Evolutionary conservation across 768 basidiomycete species (phyloP), one percentile per base, ranked within the genome.

Genomic region (Paxillus ammoniavirescens): DNA sequence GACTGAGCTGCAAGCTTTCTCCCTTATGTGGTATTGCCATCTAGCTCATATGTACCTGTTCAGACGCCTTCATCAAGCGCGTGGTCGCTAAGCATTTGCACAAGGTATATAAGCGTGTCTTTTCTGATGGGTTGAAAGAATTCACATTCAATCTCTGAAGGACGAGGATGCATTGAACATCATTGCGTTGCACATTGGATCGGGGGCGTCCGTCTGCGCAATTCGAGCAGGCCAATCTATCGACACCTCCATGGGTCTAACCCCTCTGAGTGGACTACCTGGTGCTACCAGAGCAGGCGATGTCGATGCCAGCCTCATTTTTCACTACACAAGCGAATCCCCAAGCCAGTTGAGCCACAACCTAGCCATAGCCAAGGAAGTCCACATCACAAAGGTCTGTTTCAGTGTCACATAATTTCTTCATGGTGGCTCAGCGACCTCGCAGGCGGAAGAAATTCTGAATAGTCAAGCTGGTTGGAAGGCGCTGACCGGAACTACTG

Each of bases 211-310:
- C 13, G 82, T 80, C 13, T 93, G 91, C 67, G 83, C 84, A 15
- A 86, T 96, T 66, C 76, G 77, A 46, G 65, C 75, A 37, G 94
- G 94, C 18, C 72, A 79, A 54, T 91, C 89, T 18, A 76, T 87
- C 58, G 91, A 96, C 69, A 95, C 92, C 1, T 86, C 83, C 36
- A 97, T 97, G 94, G 93, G 93, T 3, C 79, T 97, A 36, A 94
- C 94, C 1, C 93, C 93, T 4, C 70, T 93, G n/a, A 83, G 84
- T 50, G 93, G 93, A 2, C 75, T 96, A 0, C 92, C 93, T 4
- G 93, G 94, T 14, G 92, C 91, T 2, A 95, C 93, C 1, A 85
- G 94, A 46, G 81, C 85, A 13, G 93, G 94, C 8, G 77, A 80
- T 2, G 75, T 95, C 63, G 94, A 97, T 68, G 91, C 93, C 13